phyloP scores from a whole-genome alignment of 2,329 filamentous ascomycete species.

The Fusarium sp. region DNA sequence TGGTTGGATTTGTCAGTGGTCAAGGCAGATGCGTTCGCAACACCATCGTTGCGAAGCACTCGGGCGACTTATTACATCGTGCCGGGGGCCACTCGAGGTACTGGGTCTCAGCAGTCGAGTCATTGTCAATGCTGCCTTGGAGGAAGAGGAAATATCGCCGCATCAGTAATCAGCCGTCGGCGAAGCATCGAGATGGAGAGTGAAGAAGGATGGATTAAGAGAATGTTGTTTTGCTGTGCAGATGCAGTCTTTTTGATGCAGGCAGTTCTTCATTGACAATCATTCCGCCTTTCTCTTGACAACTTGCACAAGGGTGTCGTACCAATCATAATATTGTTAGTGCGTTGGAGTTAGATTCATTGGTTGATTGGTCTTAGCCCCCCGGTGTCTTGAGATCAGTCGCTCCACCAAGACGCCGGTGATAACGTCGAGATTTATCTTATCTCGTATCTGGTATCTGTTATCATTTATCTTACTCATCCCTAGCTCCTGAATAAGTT shows the following conservation, averaged over 20 bases:
- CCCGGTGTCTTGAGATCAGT: background rate
- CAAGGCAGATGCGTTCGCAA: background rate
- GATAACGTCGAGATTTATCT: background rate
- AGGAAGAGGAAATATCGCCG: background rate
- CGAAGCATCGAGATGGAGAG: background rate
- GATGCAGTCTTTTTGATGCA: background rate
- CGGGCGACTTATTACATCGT: background rate
- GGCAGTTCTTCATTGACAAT: background rate
- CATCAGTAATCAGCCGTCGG: background rate
- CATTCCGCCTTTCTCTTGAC: background rate
- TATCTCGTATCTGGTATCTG: accelerated
- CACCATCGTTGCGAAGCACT: accelerated
- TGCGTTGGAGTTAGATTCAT: accelerated
- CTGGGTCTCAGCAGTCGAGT: background rate
- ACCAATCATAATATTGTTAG: background rate
- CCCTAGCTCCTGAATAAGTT: too few relatives aligned
- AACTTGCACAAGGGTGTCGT: background rate
- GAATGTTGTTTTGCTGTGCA: background rate
- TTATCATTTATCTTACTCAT: too few relatives aligned
- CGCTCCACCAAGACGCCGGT: background rate
- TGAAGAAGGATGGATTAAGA: accelerated
- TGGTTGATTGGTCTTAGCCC: background rate
- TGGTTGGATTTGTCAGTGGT: background rate
- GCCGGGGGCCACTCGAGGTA: background rate
- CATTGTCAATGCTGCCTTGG: background rate